phyloP scores from a whole-genome alignment of 306 rosid genomes.

The Cicer arietinum region DNA sequence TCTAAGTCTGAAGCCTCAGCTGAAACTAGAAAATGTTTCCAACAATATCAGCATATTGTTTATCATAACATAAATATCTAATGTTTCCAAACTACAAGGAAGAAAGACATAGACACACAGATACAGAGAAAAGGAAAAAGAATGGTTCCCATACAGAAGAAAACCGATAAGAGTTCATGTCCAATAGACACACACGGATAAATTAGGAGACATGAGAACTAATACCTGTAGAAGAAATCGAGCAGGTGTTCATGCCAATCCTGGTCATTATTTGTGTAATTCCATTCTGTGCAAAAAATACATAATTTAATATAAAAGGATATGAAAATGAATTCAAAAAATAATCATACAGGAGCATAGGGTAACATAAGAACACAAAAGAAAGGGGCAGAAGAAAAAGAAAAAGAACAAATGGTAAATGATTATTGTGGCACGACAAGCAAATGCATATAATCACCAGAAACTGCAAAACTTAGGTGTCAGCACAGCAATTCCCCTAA shows the following conservation, averaged over 20 bases:
- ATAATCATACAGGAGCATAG: not conserved
- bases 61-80: constrained; percentile 12
- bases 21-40: constrained; percentile 42
- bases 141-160: not conserved
- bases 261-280: constrained; percentile 46
- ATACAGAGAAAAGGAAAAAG: not conserved
- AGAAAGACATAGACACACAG: not conserved
- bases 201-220: not conserved
- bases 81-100: constrained; percentile 17
- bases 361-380: not conserved
- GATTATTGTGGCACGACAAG: constrained; percentile 1
- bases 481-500: constrained; percentile 11
- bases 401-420: not conserved
- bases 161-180: not conserved
- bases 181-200: constrained; percentile 11
- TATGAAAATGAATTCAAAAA: not conserved
- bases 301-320: constrained; percentile 24
- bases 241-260: constrained; percentile 45
- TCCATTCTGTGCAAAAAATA: constrained; percentile 54
- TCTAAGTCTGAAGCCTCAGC: constrained; percentile 63
- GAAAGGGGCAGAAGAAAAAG: not conserved
- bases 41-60: not conserved
- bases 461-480: constrained; percentile 2
- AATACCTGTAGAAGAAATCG: constrained; percentile 61
- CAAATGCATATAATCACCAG: constrained; percentile 12